phyloP scores from a whole-genome alignment of 2,329 filamentous ascomycete species.

The Colletotrichum chrysophilum region DNA sequence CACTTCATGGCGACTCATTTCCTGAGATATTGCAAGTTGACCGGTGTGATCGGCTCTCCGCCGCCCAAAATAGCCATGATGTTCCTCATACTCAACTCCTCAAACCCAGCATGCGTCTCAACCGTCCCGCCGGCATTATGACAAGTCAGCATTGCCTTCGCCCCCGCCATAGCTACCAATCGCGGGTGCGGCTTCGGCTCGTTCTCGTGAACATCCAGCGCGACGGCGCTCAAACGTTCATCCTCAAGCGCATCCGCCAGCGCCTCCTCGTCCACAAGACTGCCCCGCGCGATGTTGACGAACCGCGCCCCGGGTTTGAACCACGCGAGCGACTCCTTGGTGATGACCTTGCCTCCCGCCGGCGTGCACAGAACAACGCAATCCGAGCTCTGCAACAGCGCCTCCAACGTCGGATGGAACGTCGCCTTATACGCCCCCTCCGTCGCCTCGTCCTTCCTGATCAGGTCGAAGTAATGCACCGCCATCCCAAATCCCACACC shows the following conservation, averaged over 20 bases:
- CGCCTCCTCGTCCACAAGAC: constrained; percentile 69
- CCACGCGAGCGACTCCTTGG: constrained; percentile 46
- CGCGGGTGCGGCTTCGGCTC: constrained; percentile 61
- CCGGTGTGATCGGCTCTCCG: constrained; percentile 60
- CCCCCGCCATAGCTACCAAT: constrained; percentile 43
- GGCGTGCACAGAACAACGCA: constrained; percentile 69
- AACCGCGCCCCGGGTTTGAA: constrained; percentile 63
- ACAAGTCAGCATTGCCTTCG: constrained; percentile 64
- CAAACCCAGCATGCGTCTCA: constrained; percentile 70
- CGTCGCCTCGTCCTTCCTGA: constrained; percentile 49
- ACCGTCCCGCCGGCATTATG: constrained; percentile 73
- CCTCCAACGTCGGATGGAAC: constrained; percentile 55
- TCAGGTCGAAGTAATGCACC: constrained; percentile 67
- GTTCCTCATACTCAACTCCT: constrained; percentile 71
- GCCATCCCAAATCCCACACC: constrained; percentile 67
- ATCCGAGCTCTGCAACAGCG: constrained; percentile 58
- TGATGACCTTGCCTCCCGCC: constrained; percentile 54
- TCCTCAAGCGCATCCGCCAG: constrained; percentile 62
- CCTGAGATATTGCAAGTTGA: constrained; percentile 63
- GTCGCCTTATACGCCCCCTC: constrained; percentile 48
- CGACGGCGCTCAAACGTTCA: constrained; percentile 55
- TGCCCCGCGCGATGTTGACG: constrained; percentile 71
- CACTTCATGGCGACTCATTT: background rate
- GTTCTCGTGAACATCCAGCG: constrained; percentile 67
- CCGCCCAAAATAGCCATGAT: constrained; percentile 63